Evolutionary conservation across 1,139 yeast species (phyloP), one percentile per base, ranked within the genome.

Genomic region (Chernovozyma aurita): DNA sequence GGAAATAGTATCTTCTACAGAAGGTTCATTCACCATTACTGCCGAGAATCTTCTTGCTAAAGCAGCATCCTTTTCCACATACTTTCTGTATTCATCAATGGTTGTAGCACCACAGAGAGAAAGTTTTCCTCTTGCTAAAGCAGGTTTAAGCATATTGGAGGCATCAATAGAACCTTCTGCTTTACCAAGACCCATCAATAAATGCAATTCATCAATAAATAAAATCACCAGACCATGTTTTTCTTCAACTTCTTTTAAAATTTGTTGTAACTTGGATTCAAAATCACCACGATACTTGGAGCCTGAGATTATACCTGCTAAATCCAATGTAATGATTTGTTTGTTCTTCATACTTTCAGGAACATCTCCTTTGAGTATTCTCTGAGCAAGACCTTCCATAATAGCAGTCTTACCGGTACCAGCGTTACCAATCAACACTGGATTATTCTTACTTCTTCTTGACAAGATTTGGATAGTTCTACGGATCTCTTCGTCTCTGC

Each of bases 361-460:
- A 1, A 92, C 98, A 52, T 88, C 95, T 8, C 92, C 92, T 40
- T 85, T 78, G 13, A 86, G 78, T 38, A 92, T 88, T 49, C 97
- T 65, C 60, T 92, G 97, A 0, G 97, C 97, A 34, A 92, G 69
- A 1, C 97, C 98, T 58, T 92, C 98, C 78, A 92, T 84, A 37
- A 92, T 80, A 4, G 97, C 95, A 0, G 97, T 92, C 60, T 92
- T 92, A 63, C 98, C 98, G 0, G 95, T 94, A 62, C 98, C 98
- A 1, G 98, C 97, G 46, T 85, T 80, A 43, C 97, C 98, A 36
- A 90, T 87, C 35, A 92, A 61, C 0, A 92, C 95, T 0, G 97
- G 97, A 53, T 92, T 92, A 54, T 90, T 90, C 58, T 92, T 92
- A 2, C 97, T 88, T 55, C 98, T 71, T 48, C 98, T 70, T 1